Percentiles rank a stretch among this genome's conserved stretches.
phyloP scores from a whole-genome alignment of 2,329 filamentous ascomycete species.

The Cytospora piceicola region DNA sequence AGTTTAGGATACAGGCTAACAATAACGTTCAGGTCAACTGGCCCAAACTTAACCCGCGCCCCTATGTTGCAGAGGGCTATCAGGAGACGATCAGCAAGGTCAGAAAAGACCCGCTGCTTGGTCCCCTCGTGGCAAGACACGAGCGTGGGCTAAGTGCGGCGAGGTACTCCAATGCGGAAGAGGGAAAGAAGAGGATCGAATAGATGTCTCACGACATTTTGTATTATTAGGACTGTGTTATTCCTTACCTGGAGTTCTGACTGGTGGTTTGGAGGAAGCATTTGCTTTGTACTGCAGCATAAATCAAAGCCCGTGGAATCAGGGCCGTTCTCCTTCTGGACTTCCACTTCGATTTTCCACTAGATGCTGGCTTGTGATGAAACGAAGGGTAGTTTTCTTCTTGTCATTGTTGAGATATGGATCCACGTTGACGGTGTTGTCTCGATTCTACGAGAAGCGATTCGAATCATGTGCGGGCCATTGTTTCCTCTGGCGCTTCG shows the following conservation, averaged over 20 bases:
- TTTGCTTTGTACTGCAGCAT: neutral
- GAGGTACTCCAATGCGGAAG: slow-evolving; percentile 82
- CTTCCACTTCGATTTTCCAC: neutral
- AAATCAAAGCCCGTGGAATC: neutral
- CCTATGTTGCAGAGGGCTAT: slow-evolving; percentile 85
- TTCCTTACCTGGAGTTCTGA: slow-evolving; percentile 3
- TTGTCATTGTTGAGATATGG: neutral
- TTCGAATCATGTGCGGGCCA: neutral
- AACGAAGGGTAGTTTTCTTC: neutral
- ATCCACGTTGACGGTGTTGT: neutral
- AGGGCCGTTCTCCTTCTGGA: neutral
- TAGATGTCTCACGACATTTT: slow-evolving; percentile 43
- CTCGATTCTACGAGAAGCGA: neutral
- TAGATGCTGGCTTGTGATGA: neutral
- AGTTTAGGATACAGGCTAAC: slow-evolving; percentile 29
- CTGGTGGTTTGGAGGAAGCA: neutral
- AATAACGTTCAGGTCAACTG: slow-evolving; percentile 78
- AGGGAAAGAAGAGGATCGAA: slow-evolving; percentile 98
- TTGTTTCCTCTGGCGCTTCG: neutral
- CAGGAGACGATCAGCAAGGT: slow-evolving; percentile 84
- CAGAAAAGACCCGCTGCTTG: slow-evolving; percentile 79
- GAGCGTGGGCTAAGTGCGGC: slow-evolving; percentile 84
- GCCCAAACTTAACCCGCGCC: slow-evolving; percentile 91
- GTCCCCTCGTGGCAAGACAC: slow-evolving; percentile 72
- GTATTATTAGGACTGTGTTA: slow-evolving; percentile 18